phyloP scores from a whole-genome alignment of 495 filamentous ascomycete genomes.

The Penicillium waksmanii region DNA sequence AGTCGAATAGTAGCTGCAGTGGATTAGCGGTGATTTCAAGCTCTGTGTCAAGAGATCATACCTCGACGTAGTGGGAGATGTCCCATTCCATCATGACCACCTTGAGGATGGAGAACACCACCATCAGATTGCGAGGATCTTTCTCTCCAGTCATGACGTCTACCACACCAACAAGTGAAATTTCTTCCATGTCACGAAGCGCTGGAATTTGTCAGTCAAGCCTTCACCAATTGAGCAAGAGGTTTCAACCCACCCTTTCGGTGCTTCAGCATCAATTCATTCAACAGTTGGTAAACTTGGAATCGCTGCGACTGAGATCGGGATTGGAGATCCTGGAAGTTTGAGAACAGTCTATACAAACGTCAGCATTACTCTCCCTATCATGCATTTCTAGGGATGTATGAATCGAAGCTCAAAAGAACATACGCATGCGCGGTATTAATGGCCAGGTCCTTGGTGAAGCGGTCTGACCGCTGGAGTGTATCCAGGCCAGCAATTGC shows the following conservation, averaged over 20 bases:
- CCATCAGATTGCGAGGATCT: conserved; percentile 77
- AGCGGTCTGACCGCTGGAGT: conserved; percentile 52
- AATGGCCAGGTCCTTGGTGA: conserved; percentile 51
- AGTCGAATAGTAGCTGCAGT: conserved; percentile 64
- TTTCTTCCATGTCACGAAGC: conserved; percentile 57
- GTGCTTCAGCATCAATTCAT: conserved; percentile 67
- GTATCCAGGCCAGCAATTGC: conserved; percentile 53
- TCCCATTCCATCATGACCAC: conserved; percentile 78
- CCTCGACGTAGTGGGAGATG: conserved; percentile 54
- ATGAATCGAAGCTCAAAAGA: neutral
- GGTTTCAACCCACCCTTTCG: conserved; percentile 53
- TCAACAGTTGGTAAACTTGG: conserved; percentile 65
- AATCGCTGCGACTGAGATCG: conserved; percentile 66
- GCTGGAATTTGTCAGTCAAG: conserved; percentile 36
- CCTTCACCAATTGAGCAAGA: neutral
- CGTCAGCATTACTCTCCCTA: conserved; percentile 18
- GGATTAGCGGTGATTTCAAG: conserved; percentile 28
- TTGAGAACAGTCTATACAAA: conserved; percentile 46
- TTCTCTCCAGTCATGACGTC: conserved; percentile 76
- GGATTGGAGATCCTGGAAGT: conserved; percentile 61
- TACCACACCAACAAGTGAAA: conserved; percentile 65
- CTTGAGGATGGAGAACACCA: conserved; percentile 73
- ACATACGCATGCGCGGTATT: conserved; percentile 55
- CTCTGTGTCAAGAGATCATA: conserved; percentile 23
- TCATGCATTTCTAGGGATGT: neutral